phyloP scores from a whole-genome alignment of 148 eudicot genomes.

The Selenicereus undatus region DNA sequence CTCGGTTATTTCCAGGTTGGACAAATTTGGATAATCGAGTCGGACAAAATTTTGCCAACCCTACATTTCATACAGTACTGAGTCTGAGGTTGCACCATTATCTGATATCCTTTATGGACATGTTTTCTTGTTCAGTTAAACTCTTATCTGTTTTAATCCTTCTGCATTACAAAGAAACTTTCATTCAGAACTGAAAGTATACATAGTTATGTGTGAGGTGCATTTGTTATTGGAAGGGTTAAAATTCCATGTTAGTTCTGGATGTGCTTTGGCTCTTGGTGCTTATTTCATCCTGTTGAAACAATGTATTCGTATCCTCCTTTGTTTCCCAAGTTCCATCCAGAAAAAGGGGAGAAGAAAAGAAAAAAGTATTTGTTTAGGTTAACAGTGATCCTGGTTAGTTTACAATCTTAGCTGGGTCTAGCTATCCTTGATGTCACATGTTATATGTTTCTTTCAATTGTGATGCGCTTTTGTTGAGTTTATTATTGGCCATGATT shows the following conservation, averaged over 20 bases:
- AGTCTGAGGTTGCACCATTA: background rate
- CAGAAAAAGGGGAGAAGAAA: no score
- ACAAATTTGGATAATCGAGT: no score
- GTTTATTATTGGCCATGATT: slow-evolving; percentile 5
- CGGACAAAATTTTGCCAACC: no score
- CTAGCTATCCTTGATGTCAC: slow-evolving; percentile 1
- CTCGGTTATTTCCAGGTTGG: no score
- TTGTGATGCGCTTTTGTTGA: background rate
- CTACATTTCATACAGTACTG: background rate
- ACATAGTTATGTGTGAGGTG: background rate
- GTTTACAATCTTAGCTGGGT: background rate
- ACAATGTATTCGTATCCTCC: background rate
- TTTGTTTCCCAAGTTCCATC: no score
- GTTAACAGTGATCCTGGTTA: no score
- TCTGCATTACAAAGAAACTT: background rate
- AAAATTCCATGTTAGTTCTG: background rate
- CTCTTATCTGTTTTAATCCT: background rate
- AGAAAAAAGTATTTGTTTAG: no score
- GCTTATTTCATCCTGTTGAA: background rate
- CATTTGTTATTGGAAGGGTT: background rate
- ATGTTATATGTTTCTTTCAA: slow-evolving; percentile 1
- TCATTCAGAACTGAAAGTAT: background rate
- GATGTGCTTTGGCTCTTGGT: background rate
- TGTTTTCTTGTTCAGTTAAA: background rate
- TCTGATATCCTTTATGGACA: background rate